Conservation (phyloP, 257 asterid genomes). For the Primulina tabacum region DNA sequence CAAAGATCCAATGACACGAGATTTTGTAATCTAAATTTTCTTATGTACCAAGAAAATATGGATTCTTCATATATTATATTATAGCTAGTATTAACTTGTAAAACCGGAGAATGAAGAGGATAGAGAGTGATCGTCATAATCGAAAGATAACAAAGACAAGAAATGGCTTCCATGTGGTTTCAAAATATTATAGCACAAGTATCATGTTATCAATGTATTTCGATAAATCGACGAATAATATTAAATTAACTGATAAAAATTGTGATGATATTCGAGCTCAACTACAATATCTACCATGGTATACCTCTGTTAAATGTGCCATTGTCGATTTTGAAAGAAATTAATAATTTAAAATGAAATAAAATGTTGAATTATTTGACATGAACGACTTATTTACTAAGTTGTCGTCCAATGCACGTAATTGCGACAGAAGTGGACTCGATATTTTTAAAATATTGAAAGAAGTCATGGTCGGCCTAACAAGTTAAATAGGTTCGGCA, state of each 20-base stretch:
- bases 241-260: not conserved
- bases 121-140: too few relatives aligned
- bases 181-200: too few relatives aligned
- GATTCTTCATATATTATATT: too few relatives aligned
- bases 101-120: too few relatives aligned
- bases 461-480: not conserved
- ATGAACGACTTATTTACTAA: not conserved
- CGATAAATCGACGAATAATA: too few relatives aligned
- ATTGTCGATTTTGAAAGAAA: not conserved
- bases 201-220: too few relatives aligned
- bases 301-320: not conserved
- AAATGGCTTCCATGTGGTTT: too few relatives aligned
- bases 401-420: not conserved
- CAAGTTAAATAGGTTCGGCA: not conserved
- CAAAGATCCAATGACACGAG: too few relatives aligned
- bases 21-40: too few relatives aligned
- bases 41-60: not conserved
- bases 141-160: too few relatives aligned
- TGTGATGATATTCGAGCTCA: not conserved
- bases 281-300: not conserved
- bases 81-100: too few relatives aligned
- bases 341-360: not conserved
- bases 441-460: too few relatives aligned
- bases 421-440: not conserved
- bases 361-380: not conserved